Conservation (phyloP, 371 early-diverging fungal species). For the Gilbertella persicaria region DNA sequence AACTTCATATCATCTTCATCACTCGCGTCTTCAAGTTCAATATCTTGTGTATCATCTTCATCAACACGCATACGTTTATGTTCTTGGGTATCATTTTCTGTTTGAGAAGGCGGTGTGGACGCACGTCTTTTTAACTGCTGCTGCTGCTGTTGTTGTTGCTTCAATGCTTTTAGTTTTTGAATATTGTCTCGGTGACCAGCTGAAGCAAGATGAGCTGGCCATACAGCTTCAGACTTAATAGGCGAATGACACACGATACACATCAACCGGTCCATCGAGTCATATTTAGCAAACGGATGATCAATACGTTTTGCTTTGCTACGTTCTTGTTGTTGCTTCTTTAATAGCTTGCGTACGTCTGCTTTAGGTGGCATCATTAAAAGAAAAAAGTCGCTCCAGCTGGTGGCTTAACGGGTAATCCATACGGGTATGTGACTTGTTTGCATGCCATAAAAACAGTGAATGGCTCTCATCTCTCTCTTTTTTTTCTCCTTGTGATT, state of each 20-base stretch:
- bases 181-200: slow-evolving; percentile 37
- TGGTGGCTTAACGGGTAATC: background rate
- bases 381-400: background rate
- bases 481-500: background rate
- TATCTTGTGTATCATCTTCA: slow-evolving; percentile 18
- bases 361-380: slow-evolving; percentile 30
- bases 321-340: slow-evolving; percentile 42
- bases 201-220: slow-evolving; percentile 46
- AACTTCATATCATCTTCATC: slow-evolving; percentile 17
- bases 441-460: slow-evolving; percentile 3
- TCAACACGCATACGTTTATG: slow-evolving; percentile 23
- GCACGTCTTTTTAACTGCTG: slow-evolving; percentile 22
- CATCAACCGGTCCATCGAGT: slow-evolving; percentile 30
- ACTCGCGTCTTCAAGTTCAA: slow-evolving; percentile 21
- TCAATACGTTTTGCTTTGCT: slow-evolving; percentile 31
- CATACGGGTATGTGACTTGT: slow-evolving; percentile 11
- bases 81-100: slow-evolving; percentile 9
- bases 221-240: slow-evolving; percentile 36
- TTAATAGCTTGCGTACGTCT: slow-evolving; percentile 44
- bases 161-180: slow-evolving; percentile 40
- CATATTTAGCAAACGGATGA: slow-evolving; percentile 54
- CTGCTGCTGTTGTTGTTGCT: slow-evolving; percentile 26
- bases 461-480: too few relatives aligned
- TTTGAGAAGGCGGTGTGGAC: slow-evolving; percentile 5
- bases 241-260: slow-evolving; percentile 40